A percentile compares a stretch with the other conserved stretches of the same genome.
Evolutionary conservation across 2,329 filamentous ascomycete species (phyloP).

Genomic region (Aspergillus tanneri): DNA sequence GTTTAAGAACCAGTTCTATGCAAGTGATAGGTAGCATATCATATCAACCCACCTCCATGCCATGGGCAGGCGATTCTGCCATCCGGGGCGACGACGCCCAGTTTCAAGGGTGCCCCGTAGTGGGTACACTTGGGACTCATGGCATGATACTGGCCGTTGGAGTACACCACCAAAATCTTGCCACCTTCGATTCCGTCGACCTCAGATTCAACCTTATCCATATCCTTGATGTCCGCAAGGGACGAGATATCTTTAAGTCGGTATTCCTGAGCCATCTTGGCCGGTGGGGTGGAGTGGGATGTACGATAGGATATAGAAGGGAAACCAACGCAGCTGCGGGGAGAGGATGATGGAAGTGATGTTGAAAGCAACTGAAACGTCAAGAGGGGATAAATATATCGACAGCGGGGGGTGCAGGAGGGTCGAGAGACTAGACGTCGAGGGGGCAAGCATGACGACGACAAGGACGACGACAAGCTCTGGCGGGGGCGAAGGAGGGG

Average conservation of each 20-base stretch:
- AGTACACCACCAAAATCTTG: slow-evolving; percentile 83
- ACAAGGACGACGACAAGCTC: slow-evolving; percentile 15
- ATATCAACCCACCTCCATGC: slow-evolving; percentile 72
- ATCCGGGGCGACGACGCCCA: slow-evolving; percentile 77
- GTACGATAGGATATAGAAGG: too few species aligned
- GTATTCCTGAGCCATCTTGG: slow-evolving; percentile 41
- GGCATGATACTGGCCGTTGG: slow-evolving; percentile 73
- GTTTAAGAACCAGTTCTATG: not conserved
- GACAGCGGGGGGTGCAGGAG: slow-evolving; percentile 13
- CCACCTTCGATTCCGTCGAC: slow-evolving; percentile 83
- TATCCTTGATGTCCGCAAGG: slow-evolving; percentile 67
- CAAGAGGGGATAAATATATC: too few species aligned
- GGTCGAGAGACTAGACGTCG: not conserved
- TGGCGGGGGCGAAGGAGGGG: slow-evolving; percentile 19
- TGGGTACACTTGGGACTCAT: slow-evolving; percentile 82
- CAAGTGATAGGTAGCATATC: not conserved
- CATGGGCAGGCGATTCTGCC: slow-evolving; percentile 90
- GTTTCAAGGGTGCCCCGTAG: slow-evolving; percentile 85
- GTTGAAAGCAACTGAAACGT: too few species aligned
- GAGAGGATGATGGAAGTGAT: slow-evolving; percentile 11
- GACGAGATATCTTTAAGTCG: slow-evolving; percentile 72
- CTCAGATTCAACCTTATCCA: slow-evolving; percentile 84
- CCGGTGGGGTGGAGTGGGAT: not conserved
- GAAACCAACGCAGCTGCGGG: too few species aligned
- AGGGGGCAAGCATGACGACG: slow-evolving; percentile 7